Evolutionary conservation across 1,284 basidiomycete genomes (phyloP), one percentile per base, ranked within the genome.

Genomic region (Irpex sp.): DNA sequence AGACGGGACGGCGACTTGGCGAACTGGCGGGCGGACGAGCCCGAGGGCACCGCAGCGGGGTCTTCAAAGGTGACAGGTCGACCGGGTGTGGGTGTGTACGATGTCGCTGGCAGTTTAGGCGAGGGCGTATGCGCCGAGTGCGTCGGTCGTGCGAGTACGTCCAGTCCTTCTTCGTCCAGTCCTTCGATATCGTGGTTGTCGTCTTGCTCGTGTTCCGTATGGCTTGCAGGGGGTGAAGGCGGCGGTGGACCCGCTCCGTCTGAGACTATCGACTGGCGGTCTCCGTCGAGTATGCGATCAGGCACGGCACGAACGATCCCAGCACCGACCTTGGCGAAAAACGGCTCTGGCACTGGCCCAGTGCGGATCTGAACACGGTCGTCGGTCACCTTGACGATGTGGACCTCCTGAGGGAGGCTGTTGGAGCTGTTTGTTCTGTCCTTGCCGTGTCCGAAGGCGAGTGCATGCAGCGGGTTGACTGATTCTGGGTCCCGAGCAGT

Each of bases 151-250:
- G 53, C 31, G 11, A 8, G 53, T 8, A 26, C 33, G 7, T 21
- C 31, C 21, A 33, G 53, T 9, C 17, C 65, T 6, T 73, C 71
- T 53, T 74, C 70, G 55, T 33, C 37, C 72, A 72, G 76, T 33
- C 70, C 68, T 1, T 56, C 59, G 26, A 26, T 26, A 4, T 26
- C 26, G 26, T 26, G 26, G 26, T 26, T 26, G 26, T 26, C 26
- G 26, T 68, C 59, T 35, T 66, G 65, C 19, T 63, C 63, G 11
- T 65, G 62, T 8, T 75, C 74, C 62, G 83, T 83, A 35, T 83
- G 76, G 70, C 86, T 87, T 9, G 85, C 85, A 3, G 87, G 88
- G 0, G 87, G 87, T 0, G 86, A 88, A 4, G 88, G 87, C 1
- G 87, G 87, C 0, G 86, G 85, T 4, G 87, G 86, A 15, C 86